Percentiles rank a stretch among this genome's conserved stretches.
phyloP scores from a whole-genome alignment of 164 flowering plant species.

The Vitis labrusca region DNA sequence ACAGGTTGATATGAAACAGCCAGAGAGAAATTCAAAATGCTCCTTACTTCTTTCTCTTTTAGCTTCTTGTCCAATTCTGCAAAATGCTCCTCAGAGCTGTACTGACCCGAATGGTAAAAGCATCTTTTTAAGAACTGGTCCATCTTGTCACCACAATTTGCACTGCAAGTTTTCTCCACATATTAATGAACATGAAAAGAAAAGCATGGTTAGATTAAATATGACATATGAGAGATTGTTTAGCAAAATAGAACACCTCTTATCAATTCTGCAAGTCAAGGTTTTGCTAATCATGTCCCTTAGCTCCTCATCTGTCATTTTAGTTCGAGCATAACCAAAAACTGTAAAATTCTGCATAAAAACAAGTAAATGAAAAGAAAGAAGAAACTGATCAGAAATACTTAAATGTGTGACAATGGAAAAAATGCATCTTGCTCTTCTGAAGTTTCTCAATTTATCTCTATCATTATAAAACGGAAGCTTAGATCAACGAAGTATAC shows the following conservation, averaged over 20 bases:
- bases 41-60: slow-evolving; percentile 67
- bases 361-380: background rate
- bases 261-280: slow-evolving; percentile 76
- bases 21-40: background rate
- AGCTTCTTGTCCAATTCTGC: slow-evolving; percentile 60
- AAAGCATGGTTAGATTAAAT: background rate
- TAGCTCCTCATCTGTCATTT: slow-evolving; percentile 68
- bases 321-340: slow-evolving; percentile 77
- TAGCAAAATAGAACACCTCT: slow-evolving; percentile 37
- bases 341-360: slow-evolving; percentile 58
- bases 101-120: slow-evolving; percentile 90
- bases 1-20: too few relatives aligned
- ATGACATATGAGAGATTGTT: background rate
- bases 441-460: background rate
- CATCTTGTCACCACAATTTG: slow-evolving; percentile 83
- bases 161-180: slow-evolving; percentile 43
- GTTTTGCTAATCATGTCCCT: slow-evolving; percentile 66
- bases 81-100: slow-evolving; percentile 76
- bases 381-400: background rate
- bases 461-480: background rate
- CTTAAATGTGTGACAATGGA: background rate
- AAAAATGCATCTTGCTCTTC: background rate
- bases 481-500: background rate
- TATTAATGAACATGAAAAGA: background rate
- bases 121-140: slow-evolving; percentile 75